Base-by-base conservation (phyloP, 2,329 filamentous ascomycete species). In the Exophiala mesophila region DNA sequence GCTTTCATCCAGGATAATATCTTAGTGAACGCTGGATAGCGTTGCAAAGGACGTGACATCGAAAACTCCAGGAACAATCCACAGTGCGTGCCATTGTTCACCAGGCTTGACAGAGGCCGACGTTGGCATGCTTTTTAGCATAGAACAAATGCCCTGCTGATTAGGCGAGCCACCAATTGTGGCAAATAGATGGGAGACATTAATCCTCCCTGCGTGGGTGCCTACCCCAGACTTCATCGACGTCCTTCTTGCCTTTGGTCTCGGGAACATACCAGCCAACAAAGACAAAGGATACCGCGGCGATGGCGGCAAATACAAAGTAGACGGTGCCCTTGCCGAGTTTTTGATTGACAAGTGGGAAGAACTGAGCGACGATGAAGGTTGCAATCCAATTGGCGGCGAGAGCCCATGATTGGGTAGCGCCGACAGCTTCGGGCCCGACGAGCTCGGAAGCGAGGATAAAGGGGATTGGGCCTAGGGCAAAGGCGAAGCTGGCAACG, bases 401-500 rank as follows among this genome's bases (percentile, higher is more conserved):
- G 66, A 97, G 67, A 1, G 83, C 85, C 77, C 88, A 94, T 44
- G 84, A 89, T 63, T 98, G 92, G 1, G 88, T 85, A 0, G 90
- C 88, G 1, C 90, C 89, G 0, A 96, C 88, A 0, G 90, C 92
- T 60, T 95, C 88, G 9, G 88, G 82, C 0, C 82, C 85, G 1
- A 97, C 92, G 2, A 97, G 77, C 64, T 97, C 92, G 1, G 86
- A 89, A 0, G 89, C 83, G 34, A 98, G 74, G 53, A 97, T 94
- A 63, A 97, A 98, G 0, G 92, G 92, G 1, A 98, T 87, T 0
- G 92, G 92, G 0, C 92, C 92, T 0, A 98, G 75, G 0, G 92
- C 92, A 10, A 95, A 77, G 0, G 86, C 92, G 55, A 96, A 98
- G 58, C 85, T 88, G 3, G 79, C 83, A 2, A 97, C 92, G 57